These are phyloP conservation scores for Aspergillus tamarii DNA, from an alignment of 2,329 filamentous ascomycete species.

Conservation along the genomic window DNA sequence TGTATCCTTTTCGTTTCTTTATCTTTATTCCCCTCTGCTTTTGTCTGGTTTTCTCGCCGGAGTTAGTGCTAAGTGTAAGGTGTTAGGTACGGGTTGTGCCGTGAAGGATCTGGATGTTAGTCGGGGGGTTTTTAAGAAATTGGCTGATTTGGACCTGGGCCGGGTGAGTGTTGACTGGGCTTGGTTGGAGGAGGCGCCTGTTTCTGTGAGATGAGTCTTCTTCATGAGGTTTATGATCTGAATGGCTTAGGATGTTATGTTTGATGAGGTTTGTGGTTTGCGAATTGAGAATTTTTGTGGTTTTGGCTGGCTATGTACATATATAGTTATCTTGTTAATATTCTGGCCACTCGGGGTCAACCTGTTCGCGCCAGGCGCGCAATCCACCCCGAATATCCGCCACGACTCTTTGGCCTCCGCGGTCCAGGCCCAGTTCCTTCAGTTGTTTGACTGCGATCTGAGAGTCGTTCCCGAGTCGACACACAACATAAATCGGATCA, in stretches of 20 bases:
- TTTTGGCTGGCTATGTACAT: not conserved
- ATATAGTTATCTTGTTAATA: constrained; percentile 29
- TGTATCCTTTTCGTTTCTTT: constrained; percentile 8
- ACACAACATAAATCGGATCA: constrained; percentile 48
- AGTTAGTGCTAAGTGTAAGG: constrained; percentile 13
- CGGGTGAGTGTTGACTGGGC: constrained; percentile 55
- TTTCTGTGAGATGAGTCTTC: constrained; percentile 13
- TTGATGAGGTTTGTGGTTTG: not conserved
- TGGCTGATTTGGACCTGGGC: constrained; percentile 49
- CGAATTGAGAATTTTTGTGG: not conserved
- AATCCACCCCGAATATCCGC: constrained; percentile 49
- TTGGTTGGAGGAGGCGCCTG: constrained; percentile 50
- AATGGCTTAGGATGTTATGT: not conserved
- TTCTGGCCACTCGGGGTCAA: constrained; percentile 47
- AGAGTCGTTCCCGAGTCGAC: constrained; percentile 54
- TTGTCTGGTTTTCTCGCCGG: not conserved
- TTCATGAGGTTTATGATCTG: constrained; percentile 2
- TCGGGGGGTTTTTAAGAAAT: constrained; percentile 50
- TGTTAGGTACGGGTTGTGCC: constrained; percentile 50
- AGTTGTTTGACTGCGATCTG: constrained; percentile 48
- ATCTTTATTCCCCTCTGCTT: not conserved
- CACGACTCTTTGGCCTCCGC: constrained; percentile 37
- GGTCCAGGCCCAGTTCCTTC: constrained; percentile 43
- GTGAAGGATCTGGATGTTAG: constrained; percentile 56
- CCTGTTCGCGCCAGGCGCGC: constrained; percentile 45